Conservation (phyloP, 176 grass and related monocot genomes). For the Pharus latifolius region DNA sequence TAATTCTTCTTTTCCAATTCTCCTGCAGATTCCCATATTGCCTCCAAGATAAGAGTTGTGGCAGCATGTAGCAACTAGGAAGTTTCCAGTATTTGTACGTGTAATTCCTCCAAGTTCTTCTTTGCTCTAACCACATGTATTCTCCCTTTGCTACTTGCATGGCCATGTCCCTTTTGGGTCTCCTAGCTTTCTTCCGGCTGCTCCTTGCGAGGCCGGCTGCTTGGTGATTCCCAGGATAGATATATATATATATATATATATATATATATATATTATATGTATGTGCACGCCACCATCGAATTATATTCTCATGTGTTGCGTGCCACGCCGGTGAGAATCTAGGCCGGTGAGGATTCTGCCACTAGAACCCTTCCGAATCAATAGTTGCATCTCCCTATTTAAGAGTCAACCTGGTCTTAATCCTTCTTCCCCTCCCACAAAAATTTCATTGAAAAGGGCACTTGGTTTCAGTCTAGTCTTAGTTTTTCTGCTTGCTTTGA, state of each 20-base stretch:
- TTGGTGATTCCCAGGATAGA: conserved; percentile 12
- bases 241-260: too few relatives aligned
- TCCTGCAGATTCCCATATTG: conserved; percentile 31
- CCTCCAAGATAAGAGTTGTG: conserved; percentile 12
- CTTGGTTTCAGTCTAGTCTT: neutral
- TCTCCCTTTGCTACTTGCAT: conserved; percentile 21
- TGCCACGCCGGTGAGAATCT: conserved; percentile 21
- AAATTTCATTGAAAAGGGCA: neutral
- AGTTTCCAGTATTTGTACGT: conserved; percentile 21
- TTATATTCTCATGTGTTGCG: conserved; percentile 41
- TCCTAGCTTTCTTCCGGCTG: neutral
- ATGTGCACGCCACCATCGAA: conserved; percentile 8
- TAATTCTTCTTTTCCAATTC: conserved; percentile 13
- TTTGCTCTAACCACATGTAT: conserved; percentile 2
- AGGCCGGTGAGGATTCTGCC: conserved; percentile 9
- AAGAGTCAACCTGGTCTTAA: neutral
- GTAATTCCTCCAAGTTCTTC: conserved; percentile 15
- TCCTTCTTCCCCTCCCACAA: conserved; percentile 8
- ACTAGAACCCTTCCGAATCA: conserved; percentile 16
- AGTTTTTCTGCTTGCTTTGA: neutral
- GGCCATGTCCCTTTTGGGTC: conserved; percentile 7
- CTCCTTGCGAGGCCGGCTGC: neutral
- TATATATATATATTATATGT: too few relatives aligned
- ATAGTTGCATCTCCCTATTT: conserved; percentile 21
- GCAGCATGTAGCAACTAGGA: neutral